Evolutionary conservation across 805 yeast genomes (phyloP).

Genomic region (Hanseniaspora occidentalis): DNA sequence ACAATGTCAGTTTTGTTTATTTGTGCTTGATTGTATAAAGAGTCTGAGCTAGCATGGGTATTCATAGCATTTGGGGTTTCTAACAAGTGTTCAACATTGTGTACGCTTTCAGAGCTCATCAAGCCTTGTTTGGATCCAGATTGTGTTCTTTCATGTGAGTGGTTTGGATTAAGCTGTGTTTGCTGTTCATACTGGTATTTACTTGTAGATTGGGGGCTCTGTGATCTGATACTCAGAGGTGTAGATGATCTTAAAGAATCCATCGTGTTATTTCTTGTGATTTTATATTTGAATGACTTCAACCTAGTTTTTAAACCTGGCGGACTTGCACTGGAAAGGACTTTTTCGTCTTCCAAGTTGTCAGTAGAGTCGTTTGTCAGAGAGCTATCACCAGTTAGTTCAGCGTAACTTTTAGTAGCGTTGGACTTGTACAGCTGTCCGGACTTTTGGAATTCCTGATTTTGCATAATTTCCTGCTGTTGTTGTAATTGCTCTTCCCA

Average conservation of each 20-base stretch:
- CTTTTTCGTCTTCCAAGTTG: slow-evolving; percentile 4
- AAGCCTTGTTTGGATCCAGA: slow-evolving; percentile 21
- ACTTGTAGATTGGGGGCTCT: no score
- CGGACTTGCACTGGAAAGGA: not conserved
- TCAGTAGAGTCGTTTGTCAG: slow-evolving; percentile 8
- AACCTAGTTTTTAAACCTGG: slow-evolving; percentile 4
- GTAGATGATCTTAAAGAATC: no score
- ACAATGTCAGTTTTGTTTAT: not conserved
- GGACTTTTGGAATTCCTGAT: slow-evolving; percentile 5
- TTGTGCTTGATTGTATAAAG: not conserved
- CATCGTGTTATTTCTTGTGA: slow-evolving; percentile 5
- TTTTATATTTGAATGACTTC: slow-evolving; percentile 5
- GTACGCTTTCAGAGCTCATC: slow-evolving; percentile 14
- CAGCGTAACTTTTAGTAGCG: not conserved
- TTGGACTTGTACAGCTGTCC: not conserved
- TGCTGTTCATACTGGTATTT: no score
- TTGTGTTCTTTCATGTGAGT: no score
- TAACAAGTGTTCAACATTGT: slow-evolving; percentile 6
- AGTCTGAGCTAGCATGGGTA: not conserved
- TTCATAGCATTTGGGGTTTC: not conserved
- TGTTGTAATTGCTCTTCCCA: slow-evolving; percentile 54
- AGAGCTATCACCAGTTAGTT: slow-evolving; percentile 1
- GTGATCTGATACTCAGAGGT: no score
- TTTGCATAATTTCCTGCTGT: slow-evolving; percentile 6
- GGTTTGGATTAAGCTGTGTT: no score